phyloP scores from a whole-genome alignment of 495 filamentous ascomycete genomes.

The Tuber borchii region DNA sequence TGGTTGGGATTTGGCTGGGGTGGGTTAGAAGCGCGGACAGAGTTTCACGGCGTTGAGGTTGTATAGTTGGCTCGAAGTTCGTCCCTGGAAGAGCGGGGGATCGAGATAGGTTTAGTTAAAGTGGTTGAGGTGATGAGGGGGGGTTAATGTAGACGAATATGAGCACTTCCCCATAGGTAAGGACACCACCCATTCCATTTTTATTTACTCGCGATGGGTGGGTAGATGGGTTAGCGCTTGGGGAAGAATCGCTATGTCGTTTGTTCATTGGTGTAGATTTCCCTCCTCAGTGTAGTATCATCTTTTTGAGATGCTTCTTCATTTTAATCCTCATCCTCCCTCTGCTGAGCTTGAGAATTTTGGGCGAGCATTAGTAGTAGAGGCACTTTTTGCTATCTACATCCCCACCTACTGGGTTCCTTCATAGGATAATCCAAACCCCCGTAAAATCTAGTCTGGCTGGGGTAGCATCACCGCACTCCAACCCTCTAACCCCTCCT shows the following conservation, averaged over 20 bases:
- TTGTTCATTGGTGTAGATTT: neutral
- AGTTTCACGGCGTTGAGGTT: too few species aligned
- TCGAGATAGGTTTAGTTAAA: neutral
- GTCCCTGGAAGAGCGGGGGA: too few species aligned
- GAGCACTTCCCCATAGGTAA: neutral
- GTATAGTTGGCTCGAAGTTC: too few species aligned
- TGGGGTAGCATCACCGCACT: neutral
- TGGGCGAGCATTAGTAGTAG: neutral
- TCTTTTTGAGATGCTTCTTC: neutral
- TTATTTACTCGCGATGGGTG: neutral
- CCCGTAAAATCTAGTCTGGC: neutral
- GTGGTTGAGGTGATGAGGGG: too few species aligned
- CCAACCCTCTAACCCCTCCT: conserved; percentile 7
- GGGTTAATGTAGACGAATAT: too few species aligned
- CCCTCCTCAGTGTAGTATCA: neutral
- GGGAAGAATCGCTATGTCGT: neutral
- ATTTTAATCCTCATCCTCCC: neutral
- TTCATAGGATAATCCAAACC: neutral
- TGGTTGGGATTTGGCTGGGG: too few species aligned
- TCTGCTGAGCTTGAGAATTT: neutral
- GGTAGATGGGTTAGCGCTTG: neutral
- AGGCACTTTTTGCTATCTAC: neutral
- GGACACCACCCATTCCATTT: neutral
- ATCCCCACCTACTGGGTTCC: neutral
- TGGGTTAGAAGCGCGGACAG: too few species aligned